Evolutionary conservation across 2,329 filamentous ascomycete genomes (phyloP), one percentile per base, ranked within the genome.

Genomic region (Aspergillus spinulosporus): DNA sequence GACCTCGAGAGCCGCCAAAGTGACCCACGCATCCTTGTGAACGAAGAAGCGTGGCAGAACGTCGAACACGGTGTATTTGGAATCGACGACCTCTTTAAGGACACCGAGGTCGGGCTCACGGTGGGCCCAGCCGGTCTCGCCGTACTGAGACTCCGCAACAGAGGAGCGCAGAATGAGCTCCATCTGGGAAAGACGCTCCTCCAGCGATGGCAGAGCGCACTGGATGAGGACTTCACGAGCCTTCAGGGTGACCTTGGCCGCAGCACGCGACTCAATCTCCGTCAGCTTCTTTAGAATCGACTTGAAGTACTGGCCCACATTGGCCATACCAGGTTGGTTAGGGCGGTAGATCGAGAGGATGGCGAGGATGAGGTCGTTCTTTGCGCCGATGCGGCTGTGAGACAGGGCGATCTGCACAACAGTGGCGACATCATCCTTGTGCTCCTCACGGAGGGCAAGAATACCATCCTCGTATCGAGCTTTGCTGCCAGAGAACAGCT

Each of bases 31-130:
- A 70, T 99, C 94, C 42, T 90, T 85, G 76, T 99, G 92, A 34
- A 87, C 89, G 71, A 99, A 99, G 85, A 99, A 99, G 56, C 91
- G 87, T 5, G 93, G 89, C 63, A 99, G 77, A 14, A 99, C 94
- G 71, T 99, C 94, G 66, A 97, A 96, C 62, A 99, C 94, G 42
- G 93, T 97, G 80, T 95, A 97, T 79, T 96, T 96, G 53, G 94
- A 97, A 76, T 99, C 94, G 51, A 99, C 91, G 32, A 99, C 92
- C 75, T 99, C 94, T 81, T 96, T 96, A 78, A 99, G 88, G 62
- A 96, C 82, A 21, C 95, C 89, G 52, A 96, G 80, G 76, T 88
- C 90, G 47, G 94, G 94, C 76, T 97, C 90, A 64, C 94, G 84
- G 78, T 99, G 94, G 62, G 97, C 93, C 89, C 90, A 96, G 50